Evolutionary conservation across 805 yeast species (phyloP).

Genomic region (Candida ascalaphidarum): DNA sequence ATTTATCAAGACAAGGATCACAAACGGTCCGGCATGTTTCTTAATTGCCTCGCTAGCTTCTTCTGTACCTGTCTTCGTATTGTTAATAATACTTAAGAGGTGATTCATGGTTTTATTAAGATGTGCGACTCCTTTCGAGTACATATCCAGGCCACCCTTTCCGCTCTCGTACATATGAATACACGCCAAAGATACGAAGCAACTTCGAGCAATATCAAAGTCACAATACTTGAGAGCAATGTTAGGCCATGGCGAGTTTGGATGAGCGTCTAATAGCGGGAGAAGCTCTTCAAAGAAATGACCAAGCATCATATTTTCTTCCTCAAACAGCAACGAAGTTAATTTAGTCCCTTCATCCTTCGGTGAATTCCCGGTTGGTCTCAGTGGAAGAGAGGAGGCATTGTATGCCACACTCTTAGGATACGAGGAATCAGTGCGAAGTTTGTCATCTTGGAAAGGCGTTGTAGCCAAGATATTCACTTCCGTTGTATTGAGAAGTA

Average conservation of each 20-base stretch:
- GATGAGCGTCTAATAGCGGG: constrained; percentile 51
- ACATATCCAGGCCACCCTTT: constrained; percentile 43
- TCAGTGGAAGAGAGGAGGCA: constrained; percentile 2
- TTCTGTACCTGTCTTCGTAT: constrained; percentile 8
- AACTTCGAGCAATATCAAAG: constrained; percentile 48
- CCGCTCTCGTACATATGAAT: constrained; percentile 47
- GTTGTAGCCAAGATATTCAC: too few relatives aligned
- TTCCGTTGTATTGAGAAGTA: too few relatives aligned
- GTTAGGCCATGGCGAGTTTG: constrained; percentile 55
- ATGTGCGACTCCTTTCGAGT: constrained; percentile 44
- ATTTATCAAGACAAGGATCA: constrained; percentile 42
- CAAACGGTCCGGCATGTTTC: constrained; percentile 17
- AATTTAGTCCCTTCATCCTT: constrained; percentile 2
- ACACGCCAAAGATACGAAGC: constrained; percentile 48
- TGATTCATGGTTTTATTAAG: constrained; percentile 51
- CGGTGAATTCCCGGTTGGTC: constrained; percentile 1
- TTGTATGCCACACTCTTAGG: too few relatives aligned
- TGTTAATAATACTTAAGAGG: constrained; percentile 1
- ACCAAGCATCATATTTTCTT: constrained; percentile 46
- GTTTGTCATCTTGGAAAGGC: neutral
- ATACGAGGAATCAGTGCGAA: neutral
- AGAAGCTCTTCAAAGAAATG: constrained; percentile 48
- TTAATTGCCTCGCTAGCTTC: constrained; percentile 1
- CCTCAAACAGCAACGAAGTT: constrained; percentile 25
- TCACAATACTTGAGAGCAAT: constrained; percentile 49